These are phyloP conservation scores for Clarireedia hainanense DNA, from an alignment of 2,329 filamentous ascomycete genomes.

Conservation along the genomic window DNA sequence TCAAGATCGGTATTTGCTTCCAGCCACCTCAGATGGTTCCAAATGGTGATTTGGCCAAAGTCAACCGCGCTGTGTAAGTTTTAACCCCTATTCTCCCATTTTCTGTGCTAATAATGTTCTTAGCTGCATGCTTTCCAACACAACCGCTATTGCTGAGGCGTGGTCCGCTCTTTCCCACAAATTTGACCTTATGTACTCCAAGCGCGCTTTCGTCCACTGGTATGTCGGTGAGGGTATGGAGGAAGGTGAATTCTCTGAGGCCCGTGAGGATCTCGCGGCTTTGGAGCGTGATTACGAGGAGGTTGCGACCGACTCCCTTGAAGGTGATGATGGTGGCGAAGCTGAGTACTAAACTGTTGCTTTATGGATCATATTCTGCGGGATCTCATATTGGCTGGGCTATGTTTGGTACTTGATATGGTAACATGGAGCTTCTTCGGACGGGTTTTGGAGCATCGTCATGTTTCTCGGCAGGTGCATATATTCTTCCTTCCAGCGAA, in stretches of 20 bases:
- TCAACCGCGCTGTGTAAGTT: slow-evolving; percentile 40
- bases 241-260: slow-evolving; percentile 60
- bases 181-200: slow-evolving; percentile 64
- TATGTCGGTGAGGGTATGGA: slow-evolving; percentile 66
- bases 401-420: slow-evolving; percentile 25
- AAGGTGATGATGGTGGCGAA: slow-evolving; percentile 40
- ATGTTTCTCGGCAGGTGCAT: slow-evolving; percentile 20
- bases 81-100: too few species aligned
- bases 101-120: too few species aligned
- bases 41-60: slow-evolving; percentile 42
- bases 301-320: slow-evolving; percentile 47
- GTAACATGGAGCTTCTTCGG: slow-evolving; percentile 22
- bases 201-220: slow-evolving; percentile 63
- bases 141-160: slow-evolving; percentile 57
- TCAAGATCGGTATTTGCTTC: slow-evolving; percentile 63
- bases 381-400: slow-evolving; percentile 25
- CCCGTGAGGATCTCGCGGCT: slow-evolving; percentile 57
- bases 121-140: slow-evolving; percentile 59
- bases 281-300: slow-evolving; percentile 60
- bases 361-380: slow-evolving; percentile 18
- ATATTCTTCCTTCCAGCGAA: slow-evolving; percentile 20
- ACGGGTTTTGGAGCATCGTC: slow-evolving; percentile 23
- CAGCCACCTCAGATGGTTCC: slow-evolving; percentile 48
- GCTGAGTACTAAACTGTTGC: slow-evolving; percentile 37
- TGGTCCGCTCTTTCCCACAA: slow-evolving; percentile 59